These are phyloP conservation scores for Monosporascus sp. DNA, from an alignment of 2,329 filamentous ascomycete genomes.

Conservation along the genomic window DNA sequence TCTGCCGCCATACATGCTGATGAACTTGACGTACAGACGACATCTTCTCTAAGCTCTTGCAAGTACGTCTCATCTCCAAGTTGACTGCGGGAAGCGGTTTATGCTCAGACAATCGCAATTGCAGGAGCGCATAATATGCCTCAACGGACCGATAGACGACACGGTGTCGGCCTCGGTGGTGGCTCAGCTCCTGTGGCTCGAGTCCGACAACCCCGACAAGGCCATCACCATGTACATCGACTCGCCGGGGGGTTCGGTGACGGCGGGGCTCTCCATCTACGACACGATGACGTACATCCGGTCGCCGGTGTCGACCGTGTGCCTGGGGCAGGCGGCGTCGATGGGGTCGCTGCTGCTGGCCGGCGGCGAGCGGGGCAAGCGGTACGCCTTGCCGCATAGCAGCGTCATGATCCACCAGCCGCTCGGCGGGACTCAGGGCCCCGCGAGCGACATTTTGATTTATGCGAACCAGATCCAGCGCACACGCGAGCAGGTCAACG, in stretches of 20 bases:
- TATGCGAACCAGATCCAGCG: slow-evolving; percentile 95
- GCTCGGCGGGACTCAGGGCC: slow-evolving; percentile 63
- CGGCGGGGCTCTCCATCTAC: slow-evolving; percentile 85
- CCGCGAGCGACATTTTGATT: slow-evolving; percentile 81
- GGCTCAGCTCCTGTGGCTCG: slow-evolving; percentile 93
- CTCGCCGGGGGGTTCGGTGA: slow-evolving; percentile 88
- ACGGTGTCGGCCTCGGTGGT: slow-evolving; percentile 89
- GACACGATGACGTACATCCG: slow-evolving; percentile 98
- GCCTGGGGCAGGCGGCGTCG: slow-evolving; percentile 86
- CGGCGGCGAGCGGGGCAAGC: slow-evolving; percentile 77
- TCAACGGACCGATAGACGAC: slow-evolving; percentile 90
- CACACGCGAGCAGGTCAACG: slow-evolving; percentile 78
- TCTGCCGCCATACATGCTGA: slow-evolving; percentile 5
- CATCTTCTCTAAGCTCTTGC: slow-evolving; percentile 75
- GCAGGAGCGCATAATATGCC: slow-evolving; percentile 86
- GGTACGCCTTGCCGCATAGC: slow-evolving; percentile 87
- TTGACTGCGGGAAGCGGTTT: slow-evolving; percentile 5
- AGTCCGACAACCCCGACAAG: slow-evolving; percentile 92
- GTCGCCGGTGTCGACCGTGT: slow-evolving; percentile 89
- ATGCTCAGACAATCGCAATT: slow-evolving; percentile 1
- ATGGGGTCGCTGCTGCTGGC: slow-evolving; percentile 90
- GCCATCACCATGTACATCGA: slow-evolving; percentile 98
- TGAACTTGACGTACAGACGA: slow-evolving; percentile 52
- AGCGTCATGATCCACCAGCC: slow-evolving; percentile 98
- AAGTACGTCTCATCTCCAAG: slow-evolving; percentile 42